Evolutionary conservation across 345 rosid genomes (phyloP), one percentile per base, ranked within the genome.

Genomic region (Lumnitzera racemosa): DNA sequence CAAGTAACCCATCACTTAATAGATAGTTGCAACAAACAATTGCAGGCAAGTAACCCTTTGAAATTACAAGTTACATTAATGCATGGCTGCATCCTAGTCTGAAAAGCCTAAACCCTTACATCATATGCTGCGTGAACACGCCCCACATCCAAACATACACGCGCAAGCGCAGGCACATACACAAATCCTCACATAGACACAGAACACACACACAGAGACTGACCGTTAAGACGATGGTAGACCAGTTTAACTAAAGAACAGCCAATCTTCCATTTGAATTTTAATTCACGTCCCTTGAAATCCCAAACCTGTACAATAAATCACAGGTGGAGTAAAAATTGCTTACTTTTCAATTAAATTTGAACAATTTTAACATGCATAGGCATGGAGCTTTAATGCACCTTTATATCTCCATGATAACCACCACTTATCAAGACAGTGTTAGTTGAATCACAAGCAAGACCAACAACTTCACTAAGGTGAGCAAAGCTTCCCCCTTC

Each of bases 361-460:
- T 47, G 24, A 41, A 49, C 24, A 57, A 57, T 31, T 36, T 36
- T 36, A 41, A 16, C 49, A 57, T 16, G 46, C 10, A 41, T 5
- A 16, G 12, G 4, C 24, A 48, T 9, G 55, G 55, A 49, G 2
- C 9, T 27, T 17, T 17, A 29, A 74, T 74, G 24, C 17, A 80
- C 97, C 96, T 94, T 94, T 43, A 90, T 62, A 63, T 88, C 97
- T 47, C 97, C 97, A 75, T 75, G 83, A 67, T 83, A 94, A 58
- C 99, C 97, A 8, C 88, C 92, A 80, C 99, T 94, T 63, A 94
- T 90, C 92, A 94, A 76, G 59, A 81, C 80, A 54, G 92, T 80
- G 72, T 94, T 90, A 62, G 97, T 88, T 51, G 97, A 83, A 79
- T 94, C 97, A 61, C 97, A 90, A 63, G 90, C 96, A 72, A 94